These are phyloP conservation scores for Acmispon strigosus DNA, from an alignment of 306 rosid species.

Conservation along the genomic window DNA sequence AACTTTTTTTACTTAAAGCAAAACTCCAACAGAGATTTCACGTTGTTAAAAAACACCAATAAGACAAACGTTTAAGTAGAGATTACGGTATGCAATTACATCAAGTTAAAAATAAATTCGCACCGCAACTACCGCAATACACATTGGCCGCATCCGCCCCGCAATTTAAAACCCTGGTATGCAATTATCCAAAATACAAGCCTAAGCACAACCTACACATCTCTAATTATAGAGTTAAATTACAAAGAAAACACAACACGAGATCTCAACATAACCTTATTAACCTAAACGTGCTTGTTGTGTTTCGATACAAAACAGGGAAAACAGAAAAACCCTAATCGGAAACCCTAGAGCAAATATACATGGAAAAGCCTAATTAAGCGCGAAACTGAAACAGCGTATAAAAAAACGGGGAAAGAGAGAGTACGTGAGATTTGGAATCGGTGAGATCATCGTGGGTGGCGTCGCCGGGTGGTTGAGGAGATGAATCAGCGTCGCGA, in stretches of 20 bases:
- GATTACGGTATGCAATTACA: too few relatives aligned
- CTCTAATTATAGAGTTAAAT: neutral
- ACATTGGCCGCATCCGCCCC: too few relatives aligned
- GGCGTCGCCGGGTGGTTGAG: slow-evolving; percentile 41
- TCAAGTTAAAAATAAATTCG: too few relatives aligned
- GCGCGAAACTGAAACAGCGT: neutral
- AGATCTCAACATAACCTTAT: neutral
- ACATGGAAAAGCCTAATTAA: slow-evolving; percentile 24
- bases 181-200: neutral
- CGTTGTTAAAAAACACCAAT: neutral
- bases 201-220: neutral
- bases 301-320: neutral
- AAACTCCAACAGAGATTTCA: neutral
- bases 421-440: slow-evolving; percentile 63
- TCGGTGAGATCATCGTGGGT: slow-evolving; percentile 52
- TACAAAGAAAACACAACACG: neutral
- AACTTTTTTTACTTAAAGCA: neutral
- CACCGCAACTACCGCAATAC: too few relatives aligned
- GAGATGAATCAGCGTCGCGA: slow-evolving; percentile 47
- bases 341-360: neutral
- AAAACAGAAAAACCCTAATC: slow-evolving; percentile 11
- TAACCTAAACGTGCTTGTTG: neutral
- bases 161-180: too few relatives aligned
- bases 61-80: neutral
- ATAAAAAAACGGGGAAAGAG: neutral